Evolutionary conservation across 2,329 filamentous ascomycete species (phyloP).

Genomic region (Neospermospora avenae): DNA sequence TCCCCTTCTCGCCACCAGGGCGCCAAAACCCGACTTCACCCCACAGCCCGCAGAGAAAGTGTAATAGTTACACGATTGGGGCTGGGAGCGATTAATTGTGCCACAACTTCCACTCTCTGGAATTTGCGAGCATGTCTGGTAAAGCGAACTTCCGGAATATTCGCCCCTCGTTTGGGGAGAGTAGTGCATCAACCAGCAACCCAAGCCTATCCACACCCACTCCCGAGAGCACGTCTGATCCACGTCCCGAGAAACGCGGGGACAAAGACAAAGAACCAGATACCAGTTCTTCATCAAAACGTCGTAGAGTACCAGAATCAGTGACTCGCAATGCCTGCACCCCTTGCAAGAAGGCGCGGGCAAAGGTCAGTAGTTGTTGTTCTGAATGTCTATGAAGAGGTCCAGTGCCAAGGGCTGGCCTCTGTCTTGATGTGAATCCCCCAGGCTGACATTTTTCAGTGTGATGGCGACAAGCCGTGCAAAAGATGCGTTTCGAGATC

Average conservation of each 20-base stretch:
- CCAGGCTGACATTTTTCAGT: constrained; percentile 28
- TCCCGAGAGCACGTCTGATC: constrained; percentile 28
- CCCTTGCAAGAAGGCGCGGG: constrained; percentile 37
- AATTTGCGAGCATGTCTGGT: constrained; percentile 19
- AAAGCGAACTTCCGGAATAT: constrained; percentile 26
- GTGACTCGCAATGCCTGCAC: constrained; percentile 37
- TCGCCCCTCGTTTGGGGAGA: constrained; percentile 29
- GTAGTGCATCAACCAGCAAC: constrained; percentile 27
- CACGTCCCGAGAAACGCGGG: constrained; percentile 24
- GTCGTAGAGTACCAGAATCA: constrained; percentile 34
- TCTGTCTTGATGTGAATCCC: background rate
- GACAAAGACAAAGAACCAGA: constrained; percentile 22
- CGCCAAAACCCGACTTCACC: constrained; percentile 11
- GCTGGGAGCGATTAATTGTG: background rate
- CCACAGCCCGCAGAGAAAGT: background rate
- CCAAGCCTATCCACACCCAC: constrained; percentile 28
- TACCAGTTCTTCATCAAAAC: constrained; percentile 26
- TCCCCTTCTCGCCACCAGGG: constrained; percentile 8
- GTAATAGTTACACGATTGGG: background rate
- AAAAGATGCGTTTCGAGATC: constrained; percentile 31
- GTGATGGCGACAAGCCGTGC: constrained; percentile 36
- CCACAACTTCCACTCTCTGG: background rate
- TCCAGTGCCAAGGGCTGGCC: background rate
- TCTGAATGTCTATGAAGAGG: background rate
- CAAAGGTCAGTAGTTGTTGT: constrained; percentile 32